phyloP scores from a whole-genome alignment of 345 rosid genomes.

The Hevea brasiliensis region DNA sequence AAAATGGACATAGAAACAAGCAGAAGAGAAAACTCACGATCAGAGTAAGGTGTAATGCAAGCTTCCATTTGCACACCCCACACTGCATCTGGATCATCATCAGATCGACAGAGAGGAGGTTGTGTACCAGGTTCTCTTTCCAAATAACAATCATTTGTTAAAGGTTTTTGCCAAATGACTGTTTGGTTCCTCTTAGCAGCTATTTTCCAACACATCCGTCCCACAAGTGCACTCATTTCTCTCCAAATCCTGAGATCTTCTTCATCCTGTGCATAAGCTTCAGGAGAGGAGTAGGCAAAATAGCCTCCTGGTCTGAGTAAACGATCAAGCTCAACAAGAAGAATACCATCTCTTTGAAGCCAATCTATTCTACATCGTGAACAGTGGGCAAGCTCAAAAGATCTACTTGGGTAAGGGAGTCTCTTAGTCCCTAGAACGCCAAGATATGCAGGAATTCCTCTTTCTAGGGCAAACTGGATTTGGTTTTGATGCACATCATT shows the following conservation, averaged over 20 bases:
- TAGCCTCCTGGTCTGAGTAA: constrained; percentile 97
- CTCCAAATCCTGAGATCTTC: constrained; percentile 92
- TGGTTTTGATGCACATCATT: constrained; percentile 99
- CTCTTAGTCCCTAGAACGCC: constrained; percentile 96
- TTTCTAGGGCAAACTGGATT: constrained; percentile 96
- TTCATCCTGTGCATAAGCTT: constrained; percentile 97
- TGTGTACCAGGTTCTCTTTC: constrained; percentile 76
- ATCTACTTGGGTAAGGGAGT: constrained; percentile 98
- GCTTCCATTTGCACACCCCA: constrained; percentile 87
- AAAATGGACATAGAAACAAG: background rate
- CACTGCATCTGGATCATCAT: constrained; percentile 87
- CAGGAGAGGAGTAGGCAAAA: constrained; percentile 98
- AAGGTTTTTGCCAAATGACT: constrained; percentile 94
- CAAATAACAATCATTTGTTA: constrained; percentile 83
- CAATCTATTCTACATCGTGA: constrained; percentile 98
- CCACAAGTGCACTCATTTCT: constrained; percentile 90
- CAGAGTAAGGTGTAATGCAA: constrained; percentile 86
- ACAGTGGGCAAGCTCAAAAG: constrained; percentile 96
- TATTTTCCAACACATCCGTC: constrained; percentile 93
- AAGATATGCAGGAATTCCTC: constrained; percentile 99
- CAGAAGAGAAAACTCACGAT: constrained; percentile 56
- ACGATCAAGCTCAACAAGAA: constrained; percentile 96
- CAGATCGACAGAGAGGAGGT: constrained; percentile 90
- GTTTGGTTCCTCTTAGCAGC: constrained; percentile 93
- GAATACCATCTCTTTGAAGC: constrained; percentile 98